Conservation (phyloP, 176 grass and related monocot genomes). For the Aegilops bicornis region DNA sequence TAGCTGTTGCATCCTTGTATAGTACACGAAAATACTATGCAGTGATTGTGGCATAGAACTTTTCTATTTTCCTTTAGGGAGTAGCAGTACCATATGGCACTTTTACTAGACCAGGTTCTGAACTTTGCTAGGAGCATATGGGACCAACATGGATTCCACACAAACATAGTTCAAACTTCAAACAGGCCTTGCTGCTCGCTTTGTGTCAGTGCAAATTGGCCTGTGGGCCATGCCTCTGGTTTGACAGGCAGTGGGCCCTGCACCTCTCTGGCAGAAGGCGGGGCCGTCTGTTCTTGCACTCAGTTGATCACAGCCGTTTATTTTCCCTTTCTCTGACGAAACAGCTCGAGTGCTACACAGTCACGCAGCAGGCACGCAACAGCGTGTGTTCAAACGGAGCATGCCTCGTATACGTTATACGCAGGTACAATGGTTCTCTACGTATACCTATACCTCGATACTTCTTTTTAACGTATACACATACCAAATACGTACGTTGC, state of each 20-base stretch:
- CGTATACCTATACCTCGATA: background rate
- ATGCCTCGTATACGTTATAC: background rate
- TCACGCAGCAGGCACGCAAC: background rate
- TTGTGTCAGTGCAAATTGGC: conserved; percentile 25
- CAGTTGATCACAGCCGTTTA: background rate
- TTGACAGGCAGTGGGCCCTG: background rate
- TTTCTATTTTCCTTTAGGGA: background rate
- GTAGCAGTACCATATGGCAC: background rate
- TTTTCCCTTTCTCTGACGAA: background rate
- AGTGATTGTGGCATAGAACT: background rate
- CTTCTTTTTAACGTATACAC: no score
- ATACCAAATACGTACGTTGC: no score
- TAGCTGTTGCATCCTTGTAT: no score
- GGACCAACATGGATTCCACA: conserved; percentile 1
- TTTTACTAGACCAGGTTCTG: conserved; percentile 1
- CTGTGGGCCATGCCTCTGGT: background rate
- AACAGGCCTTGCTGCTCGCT: conserved; percentile 25
- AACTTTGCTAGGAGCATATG: background rate
- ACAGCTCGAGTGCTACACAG: background rate
- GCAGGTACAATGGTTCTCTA: background rate
- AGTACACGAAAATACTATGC: background rate
- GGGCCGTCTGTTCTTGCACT: background rate
- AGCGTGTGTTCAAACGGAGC: background rate
- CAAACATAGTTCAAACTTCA: conserved; percentile 17
- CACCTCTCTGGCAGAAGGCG: background rate